Evolutionary conservation across 176 grass and related monocot genomes (phyloP), one percentile per base, ranked within the genome.

Genomic region (Carex pumila): DNA sequence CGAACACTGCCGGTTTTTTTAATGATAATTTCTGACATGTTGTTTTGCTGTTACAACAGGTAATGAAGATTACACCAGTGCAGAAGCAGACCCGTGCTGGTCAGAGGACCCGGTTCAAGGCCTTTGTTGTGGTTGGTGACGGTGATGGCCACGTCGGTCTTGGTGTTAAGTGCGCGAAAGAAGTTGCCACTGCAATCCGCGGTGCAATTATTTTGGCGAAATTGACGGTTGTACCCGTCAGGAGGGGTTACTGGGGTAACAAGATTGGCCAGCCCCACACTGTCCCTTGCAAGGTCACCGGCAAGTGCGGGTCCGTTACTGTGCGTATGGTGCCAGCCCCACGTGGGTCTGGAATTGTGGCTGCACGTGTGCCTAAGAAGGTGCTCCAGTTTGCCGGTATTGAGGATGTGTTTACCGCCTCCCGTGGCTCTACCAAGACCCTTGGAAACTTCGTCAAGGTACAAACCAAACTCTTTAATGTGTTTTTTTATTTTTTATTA

Each of bases 71-170:
- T 65, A 97, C 88, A 0, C 94, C 94, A 0, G 94, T 97, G 0
- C 94, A 97, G 89, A 97, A 97, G 87, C 94, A 97, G 81, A 97
- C 94, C 18, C 94, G 94, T 52, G 94, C 94, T 7, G 94, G 94
- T 2, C 94, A 97, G 81, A 87, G 94, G 53, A 97, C 94, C 37
- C 84, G 94, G 2, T 97, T 97, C 91, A 97, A 97, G 89, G 94
- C 94, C 0, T 97, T 97, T 71, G 94, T 97, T 3, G 94, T 97
- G 56, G 94, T 97, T 21, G 94, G 94, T 79, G 94, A 97, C 59
- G 17, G 62, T 79, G 74, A 93, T 65, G 94, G 94, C 29, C 94
- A 93, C 84, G 94, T 97, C 6, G 94, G 94, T 1, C 94, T 97
- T 12, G 94, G 91, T 0, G 94, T 94, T 80, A 97, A 97, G 88